phyloP scores from a whole-genome alignment of 106 monocot species.

The Allium fistulosum region DNA sequence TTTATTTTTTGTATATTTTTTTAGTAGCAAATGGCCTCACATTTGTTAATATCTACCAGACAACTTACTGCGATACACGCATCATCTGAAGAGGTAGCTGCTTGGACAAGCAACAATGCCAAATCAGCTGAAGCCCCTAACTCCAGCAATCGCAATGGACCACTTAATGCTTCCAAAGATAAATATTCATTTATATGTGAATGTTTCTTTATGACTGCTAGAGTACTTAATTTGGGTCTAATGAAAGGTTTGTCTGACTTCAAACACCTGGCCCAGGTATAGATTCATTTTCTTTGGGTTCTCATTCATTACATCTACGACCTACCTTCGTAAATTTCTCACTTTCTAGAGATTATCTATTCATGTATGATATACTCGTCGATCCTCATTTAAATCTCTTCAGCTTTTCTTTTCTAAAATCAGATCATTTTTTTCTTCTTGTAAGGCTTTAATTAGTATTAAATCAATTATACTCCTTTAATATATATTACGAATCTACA shows the following conservation, averaged over 20 bases:
- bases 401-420: too few species aligned
- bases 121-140: slow-evolving; percentile 61
- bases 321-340: too few species aligned
- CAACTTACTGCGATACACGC: slow-evolving; percentile 82
- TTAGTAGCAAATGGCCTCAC: not conserved
- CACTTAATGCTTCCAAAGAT: slow-evolving; percentile 22
- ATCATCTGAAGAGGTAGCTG: slow-evolving; percentile 77
- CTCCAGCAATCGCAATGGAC: slow-evolving; percentile 35
- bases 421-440: too few species aligned
- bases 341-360: too few species aligned
- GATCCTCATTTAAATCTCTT: too few species aligned
- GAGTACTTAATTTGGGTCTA: slow-evolving; percentile 85
- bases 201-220: slow-evolving; percentile 97
- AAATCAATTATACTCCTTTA: too few species aligned
- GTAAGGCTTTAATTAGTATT: too few species aligned
- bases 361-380: too few species aligned
- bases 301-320: too few species aligned
- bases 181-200: slow-evolving; percentile 99
- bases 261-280: slow-evolving; percentile 78
- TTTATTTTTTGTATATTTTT: slow-evolving; percentile 4
- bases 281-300: not conserved
- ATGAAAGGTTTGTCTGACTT: slow-evolving; percentile 86
- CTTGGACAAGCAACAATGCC: slow-evolving; percentile 44
- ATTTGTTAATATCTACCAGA: slow-evolving; percentile 27
- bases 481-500: too few species aligned